phyloP scores from a whole-genome alignment of 2,329 filamentous ascomycete genomes.

The Corniculantispora saksenae region DNA sequence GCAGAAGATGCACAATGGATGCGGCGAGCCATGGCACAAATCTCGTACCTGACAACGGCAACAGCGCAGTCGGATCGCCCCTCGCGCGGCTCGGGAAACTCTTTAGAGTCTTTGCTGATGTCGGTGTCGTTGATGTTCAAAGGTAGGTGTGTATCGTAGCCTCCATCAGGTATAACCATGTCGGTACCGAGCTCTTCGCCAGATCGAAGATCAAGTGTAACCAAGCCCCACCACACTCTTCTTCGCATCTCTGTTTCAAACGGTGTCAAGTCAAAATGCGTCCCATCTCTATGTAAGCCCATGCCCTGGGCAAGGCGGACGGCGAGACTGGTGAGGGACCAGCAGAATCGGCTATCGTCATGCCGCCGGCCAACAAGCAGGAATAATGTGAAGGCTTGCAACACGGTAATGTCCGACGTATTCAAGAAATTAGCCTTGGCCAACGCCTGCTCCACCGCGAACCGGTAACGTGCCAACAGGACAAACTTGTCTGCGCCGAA shows the following conservation, averaged over 20 bases:
- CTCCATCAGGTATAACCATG: conserved; percentile 41
- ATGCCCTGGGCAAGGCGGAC: conserved; percentile 62
- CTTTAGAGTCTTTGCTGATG: conserved; percentile 47
- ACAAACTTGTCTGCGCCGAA: conserved; percentile 46
- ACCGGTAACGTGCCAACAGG: conserved; percentile 49
- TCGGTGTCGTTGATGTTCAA: conserved; percentile 53
- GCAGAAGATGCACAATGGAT: conserved; percentile 37
- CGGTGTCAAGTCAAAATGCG: conserved; percentile 51
- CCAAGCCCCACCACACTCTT: conserved; percentile 62
- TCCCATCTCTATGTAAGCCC: conserved; percentile 60
- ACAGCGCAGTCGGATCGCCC: conserved; percentile 56
- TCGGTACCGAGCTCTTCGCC: conserved; percentile 56
- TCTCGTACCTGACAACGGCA: conserved; percentile 52
- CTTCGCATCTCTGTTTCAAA: conserved; percentile 63
- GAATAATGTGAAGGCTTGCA: conserved; percentile 62
- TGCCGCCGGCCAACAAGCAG: conserved; percentile 49
- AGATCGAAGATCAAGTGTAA: conserved; percentile 56
- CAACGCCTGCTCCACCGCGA: conserved; percentile 58
- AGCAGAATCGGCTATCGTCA: conserved; percentile 56
- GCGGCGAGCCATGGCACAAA: conserved; percentile 43
- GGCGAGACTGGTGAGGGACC: conserved; percentile 59
- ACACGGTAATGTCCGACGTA: conserved; percentile 55
- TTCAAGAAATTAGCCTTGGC: conserved; percentile 60
- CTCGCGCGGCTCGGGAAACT: conserved; percentile 47
- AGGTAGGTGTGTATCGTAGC: conserved; percentile 51